These are phyloP conservation scores for Pezicula rhizophila DNA, from an alignment of 2,329 filamentous ascomycete genomes.

Conservation along the genomic window DNA sequence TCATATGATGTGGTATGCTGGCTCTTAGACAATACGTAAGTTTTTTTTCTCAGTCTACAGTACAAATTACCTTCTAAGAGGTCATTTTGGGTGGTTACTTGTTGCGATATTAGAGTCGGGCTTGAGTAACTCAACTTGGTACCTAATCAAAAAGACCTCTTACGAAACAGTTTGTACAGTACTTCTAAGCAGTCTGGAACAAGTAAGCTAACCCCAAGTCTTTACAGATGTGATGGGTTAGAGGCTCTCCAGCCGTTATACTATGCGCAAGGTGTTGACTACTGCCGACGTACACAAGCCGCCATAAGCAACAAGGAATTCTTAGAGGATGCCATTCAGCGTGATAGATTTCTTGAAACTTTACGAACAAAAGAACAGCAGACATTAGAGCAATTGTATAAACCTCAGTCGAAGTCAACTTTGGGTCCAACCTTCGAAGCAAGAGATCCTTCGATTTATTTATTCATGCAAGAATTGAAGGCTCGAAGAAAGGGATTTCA, in stretches of 20 bases:
- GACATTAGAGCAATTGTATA: slow-evolving; percentile 53
- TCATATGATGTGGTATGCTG: slow-evolving; percentile 48
- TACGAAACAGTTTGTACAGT: too few relatives aligned
- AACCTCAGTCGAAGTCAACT: slow-evolving; percentile 21
- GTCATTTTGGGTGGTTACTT: too few relatives aligned
- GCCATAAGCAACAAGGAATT: slow-evolving; percentile 35
- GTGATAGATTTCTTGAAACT: slow-evolving; percentile 34
- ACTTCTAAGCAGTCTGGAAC: too few relatives aligned
- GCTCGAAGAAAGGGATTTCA: slow-evolving; percentile 30
- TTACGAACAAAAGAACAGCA: slow-evolving; percentile 49
- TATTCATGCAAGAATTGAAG: slow-evolving; percentile 31
- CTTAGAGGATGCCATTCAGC: slow-evolving; percentile 29
- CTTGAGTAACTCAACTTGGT: too few relatives aligned
- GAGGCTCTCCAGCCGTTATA: slow-evolving; percentile 55
- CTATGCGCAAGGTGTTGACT: slow-evolving; percentile 54
- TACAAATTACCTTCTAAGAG: too few relatives aligned
- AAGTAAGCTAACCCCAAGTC: too few relatives aligned
- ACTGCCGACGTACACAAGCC: slow-evolving; percentile 49
- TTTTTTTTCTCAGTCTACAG: too few relatives aligned
- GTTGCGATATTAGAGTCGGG: too few relatives aligned
- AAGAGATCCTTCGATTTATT: slow-evolving; percentile 15
- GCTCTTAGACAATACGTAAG: slow-evolving; percentile 42
- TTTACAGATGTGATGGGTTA: slow-evolving; percentile 40
- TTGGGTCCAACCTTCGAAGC: slow-evolving; percentile 7
- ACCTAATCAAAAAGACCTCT: too few relatives aligned